Base-by-base conservation (phyloP, 2,329 filamentous ascomycete species). In the Colletotrichum chrysophilum region DNA sequence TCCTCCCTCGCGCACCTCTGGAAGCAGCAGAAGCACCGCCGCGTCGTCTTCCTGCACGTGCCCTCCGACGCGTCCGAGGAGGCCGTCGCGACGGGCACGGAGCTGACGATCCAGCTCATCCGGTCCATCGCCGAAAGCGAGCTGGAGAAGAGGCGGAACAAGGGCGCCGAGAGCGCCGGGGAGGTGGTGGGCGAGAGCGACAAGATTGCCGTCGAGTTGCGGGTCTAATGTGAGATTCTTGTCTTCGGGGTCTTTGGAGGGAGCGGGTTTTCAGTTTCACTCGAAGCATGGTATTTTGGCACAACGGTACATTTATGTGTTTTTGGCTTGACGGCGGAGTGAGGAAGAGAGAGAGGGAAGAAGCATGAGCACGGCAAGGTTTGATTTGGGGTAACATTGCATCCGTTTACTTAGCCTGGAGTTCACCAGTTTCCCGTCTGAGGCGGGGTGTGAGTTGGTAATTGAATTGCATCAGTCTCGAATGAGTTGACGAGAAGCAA, bases 41-140 rank as follows among this genome's bases (percentile, higher is more conserved):
- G 89, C 72, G 91, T 94, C 7, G 83, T 93, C 3, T 96, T 96
- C 82, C 84, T 96, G 68, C 94, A 96, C 82, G 94, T 96, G 2
- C 94, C 94, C 1, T 88, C 90, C 8, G 88, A 90, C 30, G 86
- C 88, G 10, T 88, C 90, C 26, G 86, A 90, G 43, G 84, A 85
- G 24, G 84, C 84, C 18, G 79, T 93, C 13, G 80, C 81, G 28
- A 84, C 81, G 4, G 92, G 92, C 5, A 86, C 85, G n/a, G 87
- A 89, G 74, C 81, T 93, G 43, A 84, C 87, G 4, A 69, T 91
- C 60, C 88, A 90, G 78, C 81, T 93, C 76, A 89, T 93, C 72
- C 85, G 89, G 76, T 87, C 90, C 9, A 85, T 93, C 74, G 89
- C 88, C 30, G 89, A 91, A 83, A 88, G 87, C 78, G 88, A 89